Evolutionary conservation across 2,329 filamentous ascomycete species (phyloP).

Genomic region (Colletotrichum liriopes): DNA sequence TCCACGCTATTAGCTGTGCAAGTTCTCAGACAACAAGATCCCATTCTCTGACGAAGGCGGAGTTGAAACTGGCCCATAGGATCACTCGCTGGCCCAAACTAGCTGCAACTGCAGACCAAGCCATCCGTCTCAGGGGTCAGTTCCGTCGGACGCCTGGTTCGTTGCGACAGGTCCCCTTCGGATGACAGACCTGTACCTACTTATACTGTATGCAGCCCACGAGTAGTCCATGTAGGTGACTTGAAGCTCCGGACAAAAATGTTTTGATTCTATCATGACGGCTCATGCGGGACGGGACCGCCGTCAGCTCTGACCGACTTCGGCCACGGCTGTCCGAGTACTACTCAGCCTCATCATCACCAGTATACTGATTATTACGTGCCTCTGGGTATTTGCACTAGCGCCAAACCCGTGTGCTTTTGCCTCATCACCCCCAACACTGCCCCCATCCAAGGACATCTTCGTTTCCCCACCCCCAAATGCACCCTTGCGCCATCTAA

Average conservation of each 20-base stretch:
- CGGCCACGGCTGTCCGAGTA: conserved; percentile 19
- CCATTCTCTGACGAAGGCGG: not conserved
- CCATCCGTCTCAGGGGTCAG: not conserved
- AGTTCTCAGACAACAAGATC: not conserved
- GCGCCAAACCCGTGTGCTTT: conserved; percentile 41
- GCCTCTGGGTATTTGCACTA: conserved; percentile 42
- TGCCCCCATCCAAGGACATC: conserved; percentile 3
- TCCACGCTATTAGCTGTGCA: not conserved
- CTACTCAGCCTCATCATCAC: conserved; percentile 35
- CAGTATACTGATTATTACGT: conserved; percentile 41
- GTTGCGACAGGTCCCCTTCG: not conserved
- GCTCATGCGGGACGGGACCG: conserved; percentile 25
- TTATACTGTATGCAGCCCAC: not conserved
- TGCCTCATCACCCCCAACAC: conserved; percentile 27
- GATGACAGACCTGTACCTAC: too few relatives aligned
- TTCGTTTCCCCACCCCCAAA: not conserved
- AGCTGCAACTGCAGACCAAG: too few relatives aligned
- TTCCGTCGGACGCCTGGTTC: not conserved
- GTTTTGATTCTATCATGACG: conserved; percentile 39
- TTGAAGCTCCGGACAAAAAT: conserved; percentile 14
- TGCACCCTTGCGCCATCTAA: conserved; percentile 54
- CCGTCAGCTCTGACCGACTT: conserved; percentile 25
- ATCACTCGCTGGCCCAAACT: not conserved
- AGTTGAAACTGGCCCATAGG: not conserved
- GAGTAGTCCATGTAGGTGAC: not conserved